A percentile compares a stretch with the other conserved stretches of the same genome.
Evolutionary conservation across 805 yeast species (phyloP).

Genomic region (Blastobotrys robertii): DNA sequence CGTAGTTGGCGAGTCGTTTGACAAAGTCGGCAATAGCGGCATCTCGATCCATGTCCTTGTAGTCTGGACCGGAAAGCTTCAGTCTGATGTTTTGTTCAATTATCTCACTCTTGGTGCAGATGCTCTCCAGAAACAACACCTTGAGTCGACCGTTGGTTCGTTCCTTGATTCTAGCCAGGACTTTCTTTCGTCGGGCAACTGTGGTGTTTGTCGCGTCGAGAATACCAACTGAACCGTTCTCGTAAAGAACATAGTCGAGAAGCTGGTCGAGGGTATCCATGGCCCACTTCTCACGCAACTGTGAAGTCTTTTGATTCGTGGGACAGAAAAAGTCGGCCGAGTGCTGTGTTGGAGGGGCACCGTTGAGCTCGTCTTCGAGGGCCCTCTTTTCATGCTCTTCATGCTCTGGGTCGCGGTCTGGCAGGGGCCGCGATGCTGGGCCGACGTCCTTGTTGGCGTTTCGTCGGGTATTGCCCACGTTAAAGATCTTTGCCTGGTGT

Average conservation of each 20-base stretch:
- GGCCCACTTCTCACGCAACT: slow-evolving; percentile 88
- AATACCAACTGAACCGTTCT: slow-evolving; percentile 86
- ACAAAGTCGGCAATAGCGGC: slow-evolving; percentile 74
- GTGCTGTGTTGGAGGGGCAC: slow-evolving; percentile 32
- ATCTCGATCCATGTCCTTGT: slow-evolving; percentile 72
- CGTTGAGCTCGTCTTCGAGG: slow-evolving; percentile 3
- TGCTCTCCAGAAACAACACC: slow-evolving; percentile 75
- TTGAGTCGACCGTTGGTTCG: slow-evolving; percentile 42
- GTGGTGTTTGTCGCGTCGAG: slow-evolving; percentile 92
- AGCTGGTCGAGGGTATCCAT: slow-evolving; percentile 77
- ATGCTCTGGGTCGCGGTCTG: slow-evolving; percentile 27
- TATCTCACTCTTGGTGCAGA: slow-evolving; percentile 70
- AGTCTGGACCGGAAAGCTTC: slow-evolving; percentile 90
- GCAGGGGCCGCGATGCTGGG: slow-evolving; percentile 58
- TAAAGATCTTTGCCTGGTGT: slow-evolving; percentile 81
- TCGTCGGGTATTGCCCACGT: slow-evolving; percentile 91
- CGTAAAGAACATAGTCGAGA: slow-evolving; percentile 67
- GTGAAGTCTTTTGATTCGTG: slow-evolving; percentile 51
- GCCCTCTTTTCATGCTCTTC: slow-evolving; percentile 17
- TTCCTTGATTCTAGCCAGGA: slow-evolving; percentile 36
- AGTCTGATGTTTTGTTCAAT: slow-evolving; percentile 77
- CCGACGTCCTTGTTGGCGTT: slow-evolving; percentile 53
- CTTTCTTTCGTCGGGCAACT: slow-evolving; percentile 52
- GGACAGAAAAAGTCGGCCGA: slow-evolving; percentile 84
- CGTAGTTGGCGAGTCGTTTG: slow-evolving; percentile 72